Conservation (phyloP, 345 rosid species). For the Gossypium herbaceum region DNA sequence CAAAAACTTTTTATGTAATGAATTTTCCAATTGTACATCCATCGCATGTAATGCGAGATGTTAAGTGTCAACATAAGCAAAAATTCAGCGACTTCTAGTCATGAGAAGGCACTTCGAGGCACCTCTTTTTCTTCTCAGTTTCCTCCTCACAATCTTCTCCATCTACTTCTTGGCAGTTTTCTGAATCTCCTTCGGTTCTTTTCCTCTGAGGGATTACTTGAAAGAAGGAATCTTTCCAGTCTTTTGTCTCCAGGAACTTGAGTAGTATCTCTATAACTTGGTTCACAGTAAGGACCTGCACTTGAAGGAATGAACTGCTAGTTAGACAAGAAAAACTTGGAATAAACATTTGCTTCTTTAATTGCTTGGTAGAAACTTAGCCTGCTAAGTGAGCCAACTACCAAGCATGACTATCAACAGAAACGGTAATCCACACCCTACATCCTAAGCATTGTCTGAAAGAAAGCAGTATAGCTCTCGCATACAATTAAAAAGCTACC, state of each 20-base stretch:
- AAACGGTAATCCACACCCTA: neutral
- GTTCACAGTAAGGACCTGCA: slow-evolving; percentile 91
- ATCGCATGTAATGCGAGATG: neutral
- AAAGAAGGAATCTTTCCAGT: slow-evolving; percentile 86
- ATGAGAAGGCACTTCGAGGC: slow-evolving; percentile 38
- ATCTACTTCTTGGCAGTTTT: slow-evolving; percentile 28
- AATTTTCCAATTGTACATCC: neutral
- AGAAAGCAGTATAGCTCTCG: neutral
- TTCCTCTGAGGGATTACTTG: slow-evolving; percentile 91
- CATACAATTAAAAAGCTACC: neutral
- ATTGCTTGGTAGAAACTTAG: neutral
- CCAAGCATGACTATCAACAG: neutral
- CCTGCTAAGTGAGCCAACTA: neutral
- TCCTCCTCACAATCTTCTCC: slow-evolving; percentile 25
- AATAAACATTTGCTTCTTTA: neutral
- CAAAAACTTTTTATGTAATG: neutral
- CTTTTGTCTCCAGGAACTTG: slow-evolving; percentile 70
- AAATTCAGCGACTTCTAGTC: slow-evolving; percentile 22
- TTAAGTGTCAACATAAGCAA: neutral
- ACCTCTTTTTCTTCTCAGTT: slow-evolving; percentile 49
- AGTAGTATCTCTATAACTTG: slow-evolving; percentile 93
- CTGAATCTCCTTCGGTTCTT: slow-evolving; percentile 42
- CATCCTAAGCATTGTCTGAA: neutral
- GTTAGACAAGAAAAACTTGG: neutral
- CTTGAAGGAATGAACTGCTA: neutral